Evolutionary conservation across 2,329 filamentous ascomycete species (phyloP).

Genomic region (Monosporascus cannonballus): DNA sequence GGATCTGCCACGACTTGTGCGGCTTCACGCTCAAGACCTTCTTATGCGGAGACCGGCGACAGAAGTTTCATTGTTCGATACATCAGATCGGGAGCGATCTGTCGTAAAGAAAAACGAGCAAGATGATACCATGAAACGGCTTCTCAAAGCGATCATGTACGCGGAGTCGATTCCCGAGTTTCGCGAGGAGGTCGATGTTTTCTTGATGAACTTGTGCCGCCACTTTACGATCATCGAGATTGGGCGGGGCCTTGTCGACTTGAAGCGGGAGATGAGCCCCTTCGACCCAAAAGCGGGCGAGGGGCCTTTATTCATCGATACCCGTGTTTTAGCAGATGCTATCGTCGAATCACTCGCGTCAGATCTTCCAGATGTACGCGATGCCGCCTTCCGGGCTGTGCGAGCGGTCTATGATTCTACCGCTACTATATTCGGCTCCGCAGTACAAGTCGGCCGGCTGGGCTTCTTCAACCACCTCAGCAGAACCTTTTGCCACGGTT

Average conservation of each 20-base stretch:
- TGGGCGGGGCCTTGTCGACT: constrained; percentile 73
- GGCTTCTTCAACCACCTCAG: constrained; percentile 81
- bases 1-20: constrained; percentile 76
- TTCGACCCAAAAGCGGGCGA: constrained; percentile 86
- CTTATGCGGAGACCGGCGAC: constrained; percentile 64
- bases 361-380: constrained; percentile 72
- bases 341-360: constrained; percentile 87
- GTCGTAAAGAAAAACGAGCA: constrained; percentile 82
- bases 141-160: constrained; percentile 84
- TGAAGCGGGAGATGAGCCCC: constrained; percentile 68
- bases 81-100: constrained; percentile 73
- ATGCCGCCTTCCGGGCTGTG: constrained; percentile 75
- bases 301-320: constrained; percentile 80
- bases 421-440: constrained; percentile 70
- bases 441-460: constrained; percentile 65
- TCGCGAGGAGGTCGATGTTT: constrained; percentile 65
- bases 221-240: constrained; percentile 91
- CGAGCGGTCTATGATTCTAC: constrained; percentile 72
- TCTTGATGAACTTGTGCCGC: constrained; percentile 75
- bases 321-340: constrained; percentile 79
- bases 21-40: constrained; percentile 85
- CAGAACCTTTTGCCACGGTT: constrained; percentile 84
- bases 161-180: constrained; percentile 78
- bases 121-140: constrained; percentile 73
- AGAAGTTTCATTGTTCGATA: constrained; percentile 64